Percentiles rank a stretch among this genome's conserved stretches.
Evolutionary conservation across 2,329 filamentous ascomycete genomes (phyloP).

Genomic region (Beauveria pseudobassiana): DNA sequence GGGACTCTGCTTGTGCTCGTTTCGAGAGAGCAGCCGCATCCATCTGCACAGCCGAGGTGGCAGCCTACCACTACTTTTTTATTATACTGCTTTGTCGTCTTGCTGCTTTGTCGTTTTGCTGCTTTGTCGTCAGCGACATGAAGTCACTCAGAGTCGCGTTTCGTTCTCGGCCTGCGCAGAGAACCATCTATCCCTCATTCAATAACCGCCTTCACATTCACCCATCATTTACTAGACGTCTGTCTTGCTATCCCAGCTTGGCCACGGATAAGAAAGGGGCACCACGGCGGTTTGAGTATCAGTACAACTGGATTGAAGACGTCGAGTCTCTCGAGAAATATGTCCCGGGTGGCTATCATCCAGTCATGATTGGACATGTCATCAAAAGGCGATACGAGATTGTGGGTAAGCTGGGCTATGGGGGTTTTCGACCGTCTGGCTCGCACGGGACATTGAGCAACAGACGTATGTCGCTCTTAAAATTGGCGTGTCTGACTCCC

Average conservation of each 20-base stretch:
- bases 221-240: background rate
- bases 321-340: conserved; percentile 7
- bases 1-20: no score
- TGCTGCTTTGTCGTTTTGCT: background rate
- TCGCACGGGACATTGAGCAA: conserved; percentile 26
- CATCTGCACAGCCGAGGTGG: no score
- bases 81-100: background rate
- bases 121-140: background rate
- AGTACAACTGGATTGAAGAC: conserved; percentile 6
- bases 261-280: background rate
- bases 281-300: background rate
- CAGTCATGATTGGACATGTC: background rate
- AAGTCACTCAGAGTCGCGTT: background rate
- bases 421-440: conserved; percentile 34
- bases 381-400: conserved; percentile 25
- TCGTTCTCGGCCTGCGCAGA: background rate
- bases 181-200: background rate
- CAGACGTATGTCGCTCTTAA: conserved; percentile 15
- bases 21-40: no score
- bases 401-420: conserved; percentile 31
- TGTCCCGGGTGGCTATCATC: background rate
- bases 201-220: background rate
- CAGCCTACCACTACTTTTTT: no score
- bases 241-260: background rate
- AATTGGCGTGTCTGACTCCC: conserved; percentile 7